A percentile compares a stretch with the other conserved stretches of the same genome.
phyloP scores from a whole-genome alignment of 306 rosid species.

The Purshia tridentata region DNA sequence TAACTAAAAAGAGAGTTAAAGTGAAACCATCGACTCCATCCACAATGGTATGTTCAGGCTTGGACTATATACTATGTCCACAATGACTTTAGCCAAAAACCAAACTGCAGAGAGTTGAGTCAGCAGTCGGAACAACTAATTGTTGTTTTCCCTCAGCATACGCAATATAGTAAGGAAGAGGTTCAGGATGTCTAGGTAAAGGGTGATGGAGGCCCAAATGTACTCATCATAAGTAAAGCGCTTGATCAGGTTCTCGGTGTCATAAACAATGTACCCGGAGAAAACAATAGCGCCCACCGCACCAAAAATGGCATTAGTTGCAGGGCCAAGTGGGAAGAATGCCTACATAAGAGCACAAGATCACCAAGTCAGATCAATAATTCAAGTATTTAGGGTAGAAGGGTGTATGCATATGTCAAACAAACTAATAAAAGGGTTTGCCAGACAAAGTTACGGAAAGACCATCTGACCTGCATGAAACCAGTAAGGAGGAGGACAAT shows the following conservation, averaged over 20 bases:
- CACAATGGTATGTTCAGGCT: constrained; percentile 19
- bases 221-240: constrained; percentile 84
- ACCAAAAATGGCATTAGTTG: constrained; percentile 65
- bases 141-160: constrained; percentile 70
- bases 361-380: constrained; percentile 20
- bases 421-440: neutral
- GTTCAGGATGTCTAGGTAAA: constrained; percentile 83
- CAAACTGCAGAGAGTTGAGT: neutral
- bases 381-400: neutral
- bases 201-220: constrained; percentile 90
- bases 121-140: constrained; percentile 35
- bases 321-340: constrained; percentile 89
- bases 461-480: constrained; percentile 70
- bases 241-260: constrained; percentile 85
- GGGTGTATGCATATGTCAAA: neutral
- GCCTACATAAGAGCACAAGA: constrained; percentile 40
- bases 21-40: neutral
- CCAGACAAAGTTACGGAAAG: neutral
- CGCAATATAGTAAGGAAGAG: constrained; percentile 84
- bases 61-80: neutral
- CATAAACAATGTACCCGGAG: constrained; percentile 82
- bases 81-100: neutral
- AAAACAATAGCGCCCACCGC: constrained; percentile 75
- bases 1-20: neutral
- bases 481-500: constrained; percentile 58